Evolutionary conservation across 495 filamentous ascomycete species (phyloP), one percentile per base, ranked within the genome.

Genomic region (Aspergillus olivimuriae): DNA sequence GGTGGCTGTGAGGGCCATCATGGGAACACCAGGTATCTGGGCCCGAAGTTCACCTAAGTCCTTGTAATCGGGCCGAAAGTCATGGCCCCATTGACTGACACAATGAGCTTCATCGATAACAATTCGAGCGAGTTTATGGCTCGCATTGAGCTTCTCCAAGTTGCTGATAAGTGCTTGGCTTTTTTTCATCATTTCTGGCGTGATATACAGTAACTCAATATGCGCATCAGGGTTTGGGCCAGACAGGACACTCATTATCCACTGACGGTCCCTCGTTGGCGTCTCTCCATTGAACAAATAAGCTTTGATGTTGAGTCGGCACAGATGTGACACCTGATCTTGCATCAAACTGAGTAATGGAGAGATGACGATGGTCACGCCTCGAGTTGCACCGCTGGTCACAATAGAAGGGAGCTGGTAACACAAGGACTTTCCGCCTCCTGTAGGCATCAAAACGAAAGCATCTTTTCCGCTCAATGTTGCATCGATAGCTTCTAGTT

Each of bases 61-160:
- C 57, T 94, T 94, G 65, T 99, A 99, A 61, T 97, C 94, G 0
- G 90, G 91, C 21, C 94, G 84, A 58, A 99, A 99, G 60, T 99
- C 92, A 54, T 99, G 92, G 10, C 92, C 92, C 92, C 92, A 99
- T 62, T 97, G 88, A 62, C 91, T 96, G 17, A 99, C 91, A 60
- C 92, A 99, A 59, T 99, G 92, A 12, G 92, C 92, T 62, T 99
- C 92, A 49, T 99, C 92, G 36, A 99, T 92, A 23, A 97, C 94
- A 39, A 99, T 79, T 26, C 92, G 80, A 8, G 92, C 92, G 10
- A 99, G 77, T 46, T 77, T 84, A 5, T 71, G 62, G 20, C 78
- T 77, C 14, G 49, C 49, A 48, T 92, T 73, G 15, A 99, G 75
- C 6, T 65, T 61, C 28, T 74, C 58, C 18, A 99, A 64, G 6